phyloP scores from a whole-genome alignment of 108 stramenopile species.

The Asterionellopsis glacialis region DNA sequence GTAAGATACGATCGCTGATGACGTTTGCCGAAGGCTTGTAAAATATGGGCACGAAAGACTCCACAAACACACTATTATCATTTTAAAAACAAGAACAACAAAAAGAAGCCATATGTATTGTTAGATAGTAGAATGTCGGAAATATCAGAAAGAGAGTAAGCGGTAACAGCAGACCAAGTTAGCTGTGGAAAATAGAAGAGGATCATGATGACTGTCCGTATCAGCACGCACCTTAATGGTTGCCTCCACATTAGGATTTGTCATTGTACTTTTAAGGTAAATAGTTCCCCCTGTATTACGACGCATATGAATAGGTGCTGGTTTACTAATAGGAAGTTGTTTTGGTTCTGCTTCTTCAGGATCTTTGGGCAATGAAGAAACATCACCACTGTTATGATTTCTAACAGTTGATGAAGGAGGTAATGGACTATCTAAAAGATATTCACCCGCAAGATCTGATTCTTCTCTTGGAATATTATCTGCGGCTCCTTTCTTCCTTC shows the following conservation, averaged over 20 bases:
- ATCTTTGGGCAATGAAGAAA: not conserved
- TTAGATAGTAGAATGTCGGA: too few relatives aligned
- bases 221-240: slow-evolving; percentile 63
- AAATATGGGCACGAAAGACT: slow-evolving; percentile 84
- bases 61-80: slow-evolving; percentile 74
- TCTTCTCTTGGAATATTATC: not conserved
- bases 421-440: slow-evolving; percentile 1
- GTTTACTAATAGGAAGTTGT: slow-evolving; percentile 17
- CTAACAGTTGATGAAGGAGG: too few relatives aligned
- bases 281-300: slow-evolving; percentile 94
- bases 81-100: not conserved
- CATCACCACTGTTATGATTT: not conserved
- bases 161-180: too few relatives aligned
- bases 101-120: not conserved
- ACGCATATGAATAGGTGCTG: slow-evolving; percentile 15
- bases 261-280: slow-evolving; percentile 78
- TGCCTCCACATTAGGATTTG: slow-evolving; percentile 89
- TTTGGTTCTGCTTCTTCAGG: not conserved
- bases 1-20: too few relatives aligned
- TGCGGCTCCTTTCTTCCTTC: not conserved
- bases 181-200: too few relatives aligned
- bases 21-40: slow-evolving; percentile 27
- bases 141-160: not conserved
- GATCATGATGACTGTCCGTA: too few relatives aligned
- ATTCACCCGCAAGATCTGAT: slow-evolving; percentile 7